Base-by-base conservation (phyloP, 805 yeast genomes). In the Candida vartiovaarae region DNA sequence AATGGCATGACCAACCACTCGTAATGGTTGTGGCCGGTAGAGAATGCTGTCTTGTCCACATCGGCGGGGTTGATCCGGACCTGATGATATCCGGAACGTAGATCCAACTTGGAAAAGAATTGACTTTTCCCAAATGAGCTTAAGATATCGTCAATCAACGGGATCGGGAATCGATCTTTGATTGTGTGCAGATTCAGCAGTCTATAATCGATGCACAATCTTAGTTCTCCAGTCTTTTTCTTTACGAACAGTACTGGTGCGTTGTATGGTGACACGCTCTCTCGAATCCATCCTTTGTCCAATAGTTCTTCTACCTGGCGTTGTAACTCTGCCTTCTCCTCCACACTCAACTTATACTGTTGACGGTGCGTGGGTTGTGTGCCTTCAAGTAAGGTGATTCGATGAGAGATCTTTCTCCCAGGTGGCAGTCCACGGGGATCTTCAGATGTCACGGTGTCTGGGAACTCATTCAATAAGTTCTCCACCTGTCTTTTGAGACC, bases 1-100 rank as follows among this genome's bases (percentile, higher is more conserved):
- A 36, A 36, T 9, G 39, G 39, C 31, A 25, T 36, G 6, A 36
- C 39, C 15, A 36, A 36, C 39, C 39, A 36, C 15, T 36, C 39
- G 28, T 36, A 36, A 27, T 36, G 31, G 20, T 25, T 25, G 24
- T 6, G n/a, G 32, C 31, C 9, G 24, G 29, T 24, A 24, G n/a
- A 24, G 29, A 36, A 23, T 5, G 31, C 30, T 11, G 39, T 36
- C 32, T 36, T 36, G 6, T 36, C 15, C 8, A 27, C n/a, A 10
- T 36, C 38, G 25, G n/a, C 28, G 8, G 28, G 25, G 8, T 8
- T 8, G 10, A 32, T 32, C 6, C 33, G 7, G 11, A 32, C n/a
- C 15, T 32, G 33, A 20, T 32, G 33, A 9, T 32, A 32, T 9
- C 33, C 33, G 6, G 33, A 6, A 7, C 33, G 6, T 32, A 9